Conservation (phyloP, 805 yeast genomes). For the Candida ulmi region DNA sequence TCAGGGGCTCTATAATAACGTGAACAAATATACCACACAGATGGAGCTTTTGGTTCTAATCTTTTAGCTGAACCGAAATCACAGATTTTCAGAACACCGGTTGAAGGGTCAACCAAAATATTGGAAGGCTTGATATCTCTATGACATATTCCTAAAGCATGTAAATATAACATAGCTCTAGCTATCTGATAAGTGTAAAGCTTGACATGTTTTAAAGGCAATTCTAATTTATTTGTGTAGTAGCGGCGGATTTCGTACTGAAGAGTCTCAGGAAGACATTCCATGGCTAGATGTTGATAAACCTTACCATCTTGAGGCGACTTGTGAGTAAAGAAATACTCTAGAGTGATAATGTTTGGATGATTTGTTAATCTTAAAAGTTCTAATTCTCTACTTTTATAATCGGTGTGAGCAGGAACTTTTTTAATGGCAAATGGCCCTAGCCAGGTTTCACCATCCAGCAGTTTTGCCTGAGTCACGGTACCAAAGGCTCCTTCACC, state of each 20-base stretch:
- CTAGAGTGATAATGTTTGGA: slow-evolving; percentile 70
- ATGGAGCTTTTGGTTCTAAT: slow-evolving; percentile 73
- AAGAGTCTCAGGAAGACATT: slow-evolving; percentile 75
- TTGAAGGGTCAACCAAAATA: slow-evolving; percentile 66
- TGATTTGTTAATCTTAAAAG: slow-evolving; percentile 69
- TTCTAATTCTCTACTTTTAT: slow-evolving; percentile 76
- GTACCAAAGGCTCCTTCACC: slow-evolving; percentile 89
- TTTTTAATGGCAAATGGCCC: slow-evolving; percentile 84
- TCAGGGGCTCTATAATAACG: slow-evolving; percentile 97
- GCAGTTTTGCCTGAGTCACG: slow-evolving; percentile 66
- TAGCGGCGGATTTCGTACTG: slow-evolving; percentile 72
- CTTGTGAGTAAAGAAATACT: slow-evolving; percentile 65
- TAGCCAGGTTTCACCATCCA: slow-evolving; percentile 43
- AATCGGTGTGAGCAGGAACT: slow-evolving; percentile 85
- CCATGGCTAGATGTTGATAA: slow-evolving; percentile 83
- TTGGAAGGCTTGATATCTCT: slow-evolving; percentile 84
- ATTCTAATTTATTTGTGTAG: slow-evolving; percentile 50
- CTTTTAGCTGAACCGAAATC: slow-evolving; percentile 85
- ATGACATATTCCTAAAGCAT: slow-evolving; percentile 75
- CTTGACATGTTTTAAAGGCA: slow-evolving; percentile 71
- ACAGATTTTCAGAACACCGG: slow-evolving; percentile 66
- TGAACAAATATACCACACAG: slow-evolving; percentile 92
- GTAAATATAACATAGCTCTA: slow-evolving; percentile 77
- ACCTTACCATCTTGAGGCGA: slow-evolving; percentile 57
- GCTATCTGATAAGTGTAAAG: slow-evolving; percentile 76